Base-by-base conservation (phyloP, 495 filamentous ascomycete genomes). In the Pseudotulostoma volvatum region DNA sequence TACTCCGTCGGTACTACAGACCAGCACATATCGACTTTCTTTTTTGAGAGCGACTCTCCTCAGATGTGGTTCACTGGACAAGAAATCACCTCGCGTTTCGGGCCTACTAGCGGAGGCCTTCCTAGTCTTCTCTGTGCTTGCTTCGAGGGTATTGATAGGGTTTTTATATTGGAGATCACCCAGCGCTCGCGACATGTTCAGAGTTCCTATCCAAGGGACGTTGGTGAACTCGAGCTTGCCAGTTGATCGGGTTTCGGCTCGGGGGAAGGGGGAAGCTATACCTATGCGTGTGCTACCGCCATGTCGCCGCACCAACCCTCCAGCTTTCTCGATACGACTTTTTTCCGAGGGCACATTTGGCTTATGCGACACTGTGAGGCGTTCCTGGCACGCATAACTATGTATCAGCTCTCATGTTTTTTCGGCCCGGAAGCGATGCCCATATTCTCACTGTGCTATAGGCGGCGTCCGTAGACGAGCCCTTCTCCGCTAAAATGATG, bases 101-200 rank as follows among this genome's bases (percentile, higher is more conserved):
- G 49, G 40, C 18, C 17, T 18, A 16, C 21, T 37, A 21, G 44
- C 36, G n/a, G 31, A 35, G 4, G 40, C 39, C 16, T 37, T 34
- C 36, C 34, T 35, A 5, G 37, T 33, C 31, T 39, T 34, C 9
- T 35, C 16, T 19, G 21, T 23, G 17, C 34, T 30, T 34, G 37
- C 4, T 11, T 49, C 34, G 7, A 50, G 37, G 4, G 40, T 50
- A 30, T 59, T 60, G 18, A 64, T 47, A 25, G 59, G 60, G 20
- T 54, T 56, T 39, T 64, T 64, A 49, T 62, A 62, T 44, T 58
- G 55, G 21, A 64, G 44, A 40, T 64, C 61, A 2, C 61, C 61
- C n/a, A 62, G 17, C 5, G 59, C 59, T n/a, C 61, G 59, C 9
- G 61, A 61, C 55, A 64, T 62, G 34, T 64, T 62, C 16, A 64